These are phyloP conservation scores for Alternaria viburni DNA, from an alignment of 2,329 filamentous ascomycete genomes.

Conservation along the genomic window DNA sequence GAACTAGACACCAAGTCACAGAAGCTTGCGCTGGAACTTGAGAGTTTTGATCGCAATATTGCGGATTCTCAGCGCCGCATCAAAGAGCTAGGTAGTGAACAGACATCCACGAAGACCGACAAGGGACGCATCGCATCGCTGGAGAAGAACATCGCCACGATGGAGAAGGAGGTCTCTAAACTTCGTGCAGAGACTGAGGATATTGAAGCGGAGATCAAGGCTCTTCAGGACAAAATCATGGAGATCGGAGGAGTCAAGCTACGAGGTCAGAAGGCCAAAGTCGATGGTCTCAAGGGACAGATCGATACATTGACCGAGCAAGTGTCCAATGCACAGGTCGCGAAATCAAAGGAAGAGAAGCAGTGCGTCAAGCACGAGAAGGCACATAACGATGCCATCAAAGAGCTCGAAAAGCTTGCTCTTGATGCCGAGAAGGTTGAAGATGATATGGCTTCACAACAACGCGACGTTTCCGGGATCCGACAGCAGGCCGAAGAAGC, in stretches of 20 bases:
- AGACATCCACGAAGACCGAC: constrained; percentile 81
- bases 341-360: constrained; percentile 92
- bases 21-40: constrained; percentile 86
- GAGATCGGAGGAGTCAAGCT: constrained; percentile 94
- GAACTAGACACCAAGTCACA: constrained; percentile 88
- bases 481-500: constrained; percentile 79
- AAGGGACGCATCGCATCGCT: constrained; percentile 74
- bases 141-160: constrained; percentile 76
- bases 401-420: constrained; percentile 75
- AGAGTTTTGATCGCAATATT: constrained; percentile 84
- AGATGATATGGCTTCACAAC: constrained; percentile 78
- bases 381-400: constrained; percentile 76
- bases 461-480: constrained; percentile 74
- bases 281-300: constrained; percentile 83
- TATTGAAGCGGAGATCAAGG: constrained; percentile 91
- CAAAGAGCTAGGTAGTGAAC: constrained; percentile 80
- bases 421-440: constrained; percentile 79
- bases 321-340: constrained; percentile 84
- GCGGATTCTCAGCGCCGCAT: constrained; percentile 83
- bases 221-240: constrained; percentile 96
- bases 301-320: constrained; percentile 81
- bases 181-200: constrained; percentile 85
- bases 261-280: constrained; percentile 85
- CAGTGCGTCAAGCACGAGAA: constrained; percentile 86
- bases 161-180: constrained; percentile 79